phyloP scores from a whole-genome alignment of 306 rosid genomes.

The Cajanus cajan region DNA sequence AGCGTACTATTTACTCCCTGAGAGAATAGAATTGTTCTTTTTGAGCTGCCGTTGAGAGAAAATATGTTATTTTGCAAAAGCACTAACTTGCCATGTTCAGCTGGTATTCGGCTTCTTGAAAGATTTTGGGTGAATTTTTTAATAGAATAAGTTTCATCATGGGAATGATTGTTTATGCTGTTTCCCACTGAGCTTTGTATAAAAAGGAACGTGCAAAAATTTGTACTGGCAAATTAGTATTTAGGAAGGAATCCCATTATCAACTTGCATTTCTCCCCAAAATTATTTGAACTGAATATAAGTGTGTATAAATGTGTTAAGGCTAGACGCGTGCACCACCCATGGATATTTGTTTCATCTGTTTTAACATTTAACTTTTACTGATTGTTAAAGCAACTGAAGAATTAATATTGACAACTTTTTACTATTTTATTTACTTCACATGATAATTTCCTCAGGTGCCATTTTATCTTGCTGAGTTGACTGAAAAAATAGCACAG shows the following conservation, averaged over 20 bases:
- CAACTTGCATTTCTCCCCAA: neutral
- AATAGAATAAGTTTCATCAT: slow-evolving; percentile 5
- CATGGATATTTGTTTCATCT: slow-evolving; percentile 1
- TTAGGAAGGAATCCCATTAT: neutral
- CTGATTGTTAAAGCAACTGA: neutral
- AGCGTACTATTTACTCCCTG: neutral
- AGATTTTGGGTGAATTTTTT: neutral
- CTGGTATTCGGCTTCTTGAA: neutral
- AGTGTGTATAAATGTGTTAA: neutral
- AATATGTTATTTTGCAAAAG: neutral
- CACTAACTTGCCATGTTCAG: neutral
- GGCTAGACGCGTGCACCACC: slow-evolving; percentile 1
- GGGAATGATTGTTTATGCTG: neutral
- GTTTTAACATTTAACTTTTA: neutral
- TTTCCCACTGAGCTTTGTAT: neutral
- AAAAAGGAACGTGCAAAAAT: neutral
- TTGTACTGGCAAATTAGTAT: neutral
- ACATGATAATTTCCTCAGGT: slow-evolving; percentile 49
- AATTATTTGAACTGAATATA: neutral
- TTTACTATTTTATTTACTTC: slow-evolving; percentile 12
- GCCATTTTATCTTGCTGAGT: slow-evolving; percentile 85
- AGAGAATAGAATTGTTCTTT: neutral
- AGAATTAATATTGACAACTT: neutral
- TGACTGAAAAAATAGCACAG: slow-evolving; percentile 72
- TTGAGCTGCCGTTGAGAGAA: neutral